phyloP scores from a whole-genome alignment of 148 eudicot species.

The Chenopodium suecicum region DNA sequence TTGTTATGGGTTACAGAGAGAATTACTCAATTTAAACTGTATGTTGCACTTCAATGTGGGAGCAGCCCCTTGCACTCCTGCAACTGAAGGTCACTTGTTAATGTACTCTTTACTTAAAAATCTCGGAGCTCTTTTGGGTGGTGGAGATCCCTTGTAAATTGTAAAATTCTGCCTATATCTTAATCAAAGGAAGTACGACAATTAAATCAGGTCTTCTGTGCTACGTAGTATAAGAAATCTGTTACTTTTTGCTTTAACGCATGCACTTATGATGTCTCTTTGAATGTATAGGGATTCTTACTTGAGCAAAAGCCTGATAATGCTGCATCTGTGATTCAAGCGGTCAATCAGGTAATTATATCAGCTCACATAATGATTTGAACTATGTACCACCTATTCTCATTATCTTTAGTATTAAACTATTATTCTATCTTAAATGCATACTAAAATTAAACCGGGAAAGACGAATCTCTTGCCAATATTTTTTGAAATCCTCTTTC shows the following conservation, averaged over 20 bases:
- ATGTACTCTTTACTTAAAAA: background rate
- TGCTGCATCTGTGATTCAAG: conserved; percentile 75
- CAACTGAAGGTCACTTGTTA: background rate
- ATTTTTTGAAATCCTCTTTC: too few species aligned
- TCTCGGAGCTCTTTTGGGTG: background rate
- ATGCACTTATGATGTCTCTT: background rate
- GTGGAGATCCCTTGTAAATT: background rate
- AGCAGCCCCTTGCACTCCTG: too few species aligned
- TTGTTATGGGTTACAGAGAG: too few species aligned
- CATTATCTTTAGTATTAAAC: too few species aligned
- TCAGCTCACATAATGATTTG: too few species aligned
- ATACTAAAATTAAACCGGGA: too few species aligned
- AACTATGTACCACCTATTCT: too few species aligned
- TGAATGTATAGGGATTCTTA: conserved; percentile 56
- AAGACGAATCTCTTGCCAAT: too few species aligned
- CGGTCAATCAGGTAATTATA: conserved; percentile 57
- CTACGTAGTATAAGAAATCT: background rate
- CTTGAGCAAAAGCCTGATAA: conserved; percentile 76
- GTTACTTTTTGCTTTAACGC: background rate
- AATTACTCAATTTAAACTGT: too few species aligned
- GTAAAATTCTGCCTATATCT: background rate
- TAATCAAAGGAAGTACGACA: background rate
- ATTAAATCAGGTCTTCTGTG: background rate
- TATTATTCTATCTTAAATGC: too few species aligned
- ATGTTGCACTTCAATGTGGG: background rate